Evolutionary conservation across 805 yeast species (phyloP).

Genomic region (Maudiozyma serrabonitensis): DNA sequence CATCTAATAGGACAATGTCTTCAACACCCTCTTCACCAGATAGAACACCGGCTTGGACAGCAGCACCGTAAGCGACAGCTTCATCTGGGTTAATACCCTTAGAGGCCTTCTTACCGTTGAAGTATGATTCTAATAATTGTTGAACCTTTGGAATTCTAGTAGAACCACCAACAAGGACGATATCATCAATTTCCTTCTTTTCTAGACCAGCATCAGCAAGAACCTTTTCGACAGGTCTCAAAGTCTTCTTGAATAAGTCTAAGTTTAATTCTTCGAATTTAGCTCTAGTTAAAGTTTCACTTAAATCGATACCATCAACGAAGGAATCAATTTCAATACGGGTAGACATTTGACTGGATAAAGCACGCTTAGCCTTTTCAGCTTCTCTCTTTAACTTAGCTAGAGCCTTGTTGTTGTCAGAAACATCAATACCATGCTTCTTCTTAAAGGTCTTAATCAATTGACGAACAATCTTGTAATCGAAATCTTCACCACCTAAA

Average conservation of each 20-base stretch:
- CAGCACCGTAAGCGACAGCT: slow-evolving; percentile 99
- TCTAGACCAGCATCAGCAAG: slow-evolving; percentile 85
- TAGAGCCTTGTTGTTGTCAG: slow-evolving; percentile 74
- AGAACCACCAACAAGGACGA: slow-evolving; percentile 97
- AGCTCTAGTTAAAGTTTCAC: slow-evolving; percentile 93
- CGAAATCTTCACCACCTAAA: slow-evolving; percentile 96
- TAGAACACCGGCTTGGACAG: slow-evolving; percentile 96
- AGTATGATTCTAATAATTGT: slow-evolving; percentile 80
- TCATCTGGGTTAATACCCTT: slow-evolving; percentile 98
- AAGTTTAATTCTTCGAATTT: slow-evolving; percentile 94
- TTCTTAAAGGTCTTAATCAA: slow-evolving; percentile 82
- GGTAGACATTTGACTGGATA: slow-evolving; percentile 91
- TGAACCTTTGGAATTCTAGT: slow-evolving; percentile 99
- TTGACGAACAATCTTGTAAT: slow-evolving; percentile 79
- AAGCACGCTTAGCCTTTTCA: slow-evolving; percentile 95
- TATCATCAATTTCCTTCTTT: slow-evolving; percentile 83
- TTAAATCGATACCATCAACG: slow-evolving; percentile 89
- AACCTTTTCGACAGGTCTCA: slow-evolving; percentile 94
- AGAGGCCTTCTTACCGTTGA: slow-evolving; percentile 91
- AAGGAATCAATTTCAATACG: slow-evolving; percentile 94
- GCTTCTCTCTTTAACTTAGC: slow-evolving; percentile 95
- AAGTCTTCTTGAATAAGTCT: slow-evolving; percentile 85
- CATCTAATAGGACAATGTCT: slow-evolving; percentile 83
- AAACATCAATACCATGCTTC: slow-evolving; percentile 79
- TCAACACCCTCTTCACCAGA: slow-evolving; percentile 93